Conservation (phyloP, 768 basidiomycete genomes). For the Cubamyces lactineus region DNA sequence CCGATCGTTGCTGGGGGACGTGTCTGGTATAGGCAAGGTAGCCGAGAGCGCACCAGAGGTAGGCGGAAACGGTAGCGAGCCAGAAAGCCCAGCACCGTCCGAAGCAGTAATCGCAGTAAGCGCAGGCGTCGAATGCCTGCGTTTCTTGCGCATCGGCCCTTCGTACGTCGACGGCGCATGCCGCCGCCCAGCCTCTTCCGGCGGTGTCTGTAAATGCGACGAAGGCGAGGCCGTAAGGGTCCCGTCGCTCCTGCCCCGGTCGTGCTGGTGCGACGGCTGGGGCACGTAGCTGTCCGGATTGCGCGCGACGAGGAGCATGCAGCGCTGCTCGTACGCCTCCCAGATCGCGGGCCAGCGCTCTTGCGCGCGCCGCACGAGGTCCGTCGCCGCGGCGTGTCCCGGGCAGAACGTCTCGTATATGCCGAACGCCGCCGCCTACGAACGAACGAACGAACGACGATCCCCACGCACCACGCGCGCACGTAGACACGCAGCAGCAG, state of each 20-base stretch:
- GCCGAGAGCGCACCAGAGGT: constrained; percentile 2
- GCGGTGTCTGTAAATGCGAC: constrained; percentile 11
- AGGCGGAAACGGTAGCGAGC: constrained; percentile 10
- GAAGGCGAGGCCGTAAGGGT: background rate
- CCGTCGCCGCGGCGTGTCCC: constrained; percentile 80
- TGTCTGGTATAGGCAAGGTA: background rate
- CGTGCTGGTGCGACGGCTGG: background rate
- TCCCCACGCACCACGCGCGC: constrained; percentile 22
- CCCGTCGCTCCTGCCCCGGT: constrained; percentile 10
- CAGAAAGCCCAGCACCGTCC: background rate
- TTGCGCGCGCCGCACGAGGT: constrained; percentile 68
- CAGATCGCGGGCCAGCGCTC: constrained; percentile 72
- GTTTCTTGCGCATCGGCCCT: constrained; percentile 17
- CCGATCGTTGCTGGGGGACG: background rate
- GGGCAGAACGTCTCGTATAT: constrained; percentile 88
- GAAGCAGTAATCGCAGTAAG: constrained; percentile 6
- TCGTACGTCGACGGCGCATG: background rate
- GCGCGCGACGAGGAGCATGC: constrained; percentile 52
- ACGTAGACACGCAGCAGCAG: too few relatives aligned
- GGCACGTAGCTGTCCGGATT: constrained; percentile 5
- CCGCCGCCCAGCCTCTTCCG: background rate
- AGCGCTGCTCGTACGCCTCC: constrained; percentile 82
- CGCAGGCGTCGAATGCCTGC: constrained; percentile 29
- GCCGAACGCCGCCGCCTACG: constrained; percentile 71
- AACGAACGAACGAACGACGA: too few relatives aligned